Base-by-base conservation (phyloP, 2,329 filamentous ascomycete species). In the Zymoseptoria pseudotritici region DNA sequence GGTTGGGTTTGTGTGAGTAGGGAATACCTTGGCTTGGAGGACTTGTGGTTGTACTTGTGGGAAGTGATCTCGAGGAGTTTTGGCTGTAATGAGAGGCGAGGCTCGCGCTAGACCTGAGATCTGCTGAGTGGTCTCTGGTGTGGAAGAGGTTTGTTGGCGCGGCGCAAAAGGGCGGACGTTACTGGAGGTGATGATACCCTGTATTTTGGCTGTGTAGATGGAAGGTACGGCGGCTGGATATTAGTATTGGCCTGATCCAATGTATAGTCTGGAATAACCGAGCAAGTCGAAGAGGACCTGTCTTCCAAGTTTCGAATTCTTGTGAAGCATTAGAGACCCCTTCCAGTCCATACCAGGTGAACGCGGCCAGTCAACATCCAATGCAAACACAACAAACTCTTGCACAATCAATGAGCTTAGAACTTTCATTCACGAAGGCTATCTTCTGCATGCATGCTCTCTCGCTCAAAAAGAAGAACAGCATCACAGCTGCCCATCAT, bases 341-440 rank as follows among this genome's bases (percentile, higher is more conserved):
- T 36, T 13, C 13, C 31, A 11, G 10, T 10, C 31, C 8, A 36
- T 36, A 4, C 7, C 7, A 13, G 31, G 13, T 3, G 9, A 11
- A 4, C 31, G 31, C 4, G 21, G 36, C 11, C 36, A 4, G 13
- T 46, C 36, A 6, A 17, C 36, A 17, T 17, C 26, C 36, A 46
- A 5, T 46, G 13, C 36, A 11, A 46, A 29, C 26, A 29, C 11
- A n/a, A 29, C 11, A n/a, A 46, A 7, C 1, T n/a, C 13, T 46
- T 3, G 13, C 36, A 21, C 11, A 24, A 53, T 53, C 22, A n/a
- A 17, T 59, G 58, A 60, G 58, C 58, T 60, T 55, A 57, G 58
- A 60, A 60, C 55, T 57, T 59, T 55, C 56, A 57, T 60, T 60
- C 58, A 60, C 52, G 54, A 55, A 36, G 58, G 58, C 58, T 60